These are phyloP conservation scores for Alloascoidea hylecoeti DNA, from an alignment of 805 yeast genomes.

Conservation along the genomic window DNA sequence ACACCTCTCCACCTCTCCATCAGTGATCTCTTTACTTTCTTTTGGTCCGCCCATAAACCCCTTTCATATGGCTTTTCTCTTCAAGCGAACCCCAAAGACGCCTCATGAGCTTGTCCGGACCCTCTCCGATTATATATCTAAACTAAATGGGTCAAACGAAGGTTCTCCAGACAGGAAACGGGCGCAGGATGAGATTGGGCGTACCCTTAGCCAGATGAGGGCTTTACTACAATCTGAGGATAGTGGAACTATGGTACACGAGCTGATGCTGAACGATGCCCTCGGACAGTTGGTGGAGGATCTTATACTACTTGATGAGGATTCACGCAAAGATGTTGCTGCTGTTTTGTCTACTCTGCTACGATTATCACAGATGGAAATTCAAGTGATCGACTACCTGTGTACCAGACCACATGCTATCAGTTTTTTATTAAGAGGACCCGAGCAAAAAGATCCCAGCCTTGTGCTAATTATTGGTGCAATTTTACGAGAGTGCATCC, in stretches of 20 bases:
- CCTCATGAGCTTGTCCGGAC: conserved; percentile 74
- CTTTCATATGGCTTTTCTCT: conserved; percentile 92
- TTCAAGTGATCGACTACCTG: conserved; percentile 73
- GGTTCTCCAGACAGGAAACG: conserved; percentile 20
- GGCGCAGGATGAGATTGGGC: conserved; percentile 60
- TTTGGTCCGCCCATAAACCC: no score
- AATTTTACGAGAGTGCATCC: conserved; percentile 75
- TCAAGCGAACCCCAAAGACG: conserved; percentile 82
- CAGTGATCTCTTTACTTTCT: no score
- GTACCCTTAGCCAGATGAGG: conserved; percentile 51
- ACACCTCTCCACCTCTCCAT: no score
- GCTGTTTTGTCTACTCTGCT: conserved; percentile 61
- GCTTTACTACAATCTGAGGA: conserved; percentile 59
- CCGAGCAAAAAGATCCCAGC: conserved; percentile 47
- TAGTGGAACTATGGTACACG: conserved; percentile 62
- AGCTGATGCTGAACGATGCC: conserved; percentile 59
- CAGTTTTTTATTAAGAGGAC: conserved; percentile 47
- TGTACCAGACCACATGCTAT: conserved; percentile 53
- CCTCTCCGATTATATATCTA: conserved; percentile 57
- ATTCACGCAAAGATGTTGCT: conserved; percentile 74
- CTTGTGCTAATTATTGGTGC: conserved; percentile 61
- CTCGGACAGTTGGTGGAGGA: conserved; percentile 45
- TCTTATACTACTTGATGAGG: conserved; percentile 68
- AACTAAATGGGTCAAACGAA: conserved; percentile 34
- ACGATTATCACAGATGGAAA: no score